Evolutionary conservation across 768 basidiomycete species (phyloP).

Genomic region (Xerocomellus dryophilus): DNA sequence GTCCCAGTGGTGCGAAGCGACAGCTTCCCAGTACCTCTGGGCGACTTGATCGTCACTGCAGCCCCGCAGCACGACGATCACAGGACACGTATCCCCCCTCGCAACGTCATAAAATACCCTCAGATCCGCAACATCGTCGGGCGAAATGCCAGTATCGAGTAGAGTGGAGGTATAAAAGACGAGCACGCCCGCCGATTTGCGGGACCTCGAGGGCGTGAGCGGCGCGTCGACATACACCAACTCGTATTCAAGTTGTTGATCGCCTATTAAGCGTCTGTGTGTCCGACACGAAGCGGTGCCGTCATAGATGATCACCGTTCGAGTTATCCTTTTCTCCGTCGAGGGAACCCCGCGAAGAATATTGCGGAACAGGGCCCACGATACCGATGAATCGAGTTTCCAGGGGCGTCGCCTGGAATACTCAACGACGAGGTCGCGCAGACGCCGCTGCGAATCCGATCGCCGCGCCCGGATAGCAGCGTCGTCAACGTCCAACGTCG

Average conservation of each 20-base stretch:
- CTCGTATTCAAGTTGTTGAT: background rate
- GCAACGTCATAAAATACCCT: background rate
- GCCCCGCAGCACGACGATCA: constrained; percentile 1
- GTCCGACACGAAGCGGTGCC: background rate
- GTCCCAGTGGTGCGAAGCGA: background rate
- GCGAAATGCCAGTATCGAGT: background rate
- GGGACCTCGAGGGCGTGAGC: background rate
- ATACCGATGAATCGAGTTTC: background rate
- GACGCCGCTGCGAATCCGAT: background rate
- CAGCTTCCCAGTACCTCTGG: background rate
- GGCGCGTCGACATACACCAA: background rate
- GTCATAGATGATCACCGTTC: background rate
- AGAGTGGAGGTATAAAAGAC: background rate
- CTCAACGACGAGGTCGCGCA: background rate
- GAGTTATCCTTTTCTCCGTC: background rate
- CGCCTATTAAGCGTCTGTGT: background rate
- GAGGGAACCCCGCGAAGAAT: background rate
- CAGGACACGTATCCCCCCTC: background rate
- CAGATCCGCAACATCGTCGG: background rate
- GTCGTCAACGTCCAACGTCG: background rate
- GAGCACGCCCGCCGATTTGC: background rate
- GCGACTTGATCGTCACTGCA: background rate
- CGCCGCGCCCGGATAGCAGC: background rate
- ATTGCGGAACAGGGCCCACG: background rate
- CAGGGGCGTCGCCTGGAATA: background rate